These are phyloP conservation scores for Pyracantha coccinea DNA, from an alignment of 331 rosid species.

Conservation along the genomic window DNA sequence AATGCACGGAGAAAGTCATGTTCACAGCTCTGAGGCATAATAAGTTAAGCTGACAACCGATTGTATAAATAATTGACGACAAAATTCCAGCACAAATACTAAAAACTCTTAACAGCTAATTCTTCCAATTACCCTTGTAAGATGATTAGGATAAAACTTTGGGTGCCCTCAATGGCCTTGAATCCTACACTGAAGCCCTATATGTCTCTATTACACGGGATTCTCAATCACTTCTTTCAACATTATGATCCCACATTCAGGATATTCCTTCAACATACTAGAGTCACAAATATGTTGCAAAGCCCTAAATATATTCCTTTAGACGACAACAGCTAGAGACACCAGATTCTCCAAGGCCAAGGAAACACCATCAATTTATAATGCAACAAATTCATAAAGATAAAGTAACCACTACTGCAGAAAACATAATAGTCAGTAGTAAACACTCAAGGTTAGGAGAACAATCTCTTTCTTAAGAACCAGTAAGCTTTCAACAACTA, in stretches of 20 bases:
- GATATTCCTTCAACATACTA: neutral
- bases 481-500: neutral
- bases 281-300: neutral
- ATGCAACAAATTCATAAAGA: neutral
- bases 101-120: neutral
- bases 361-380: neutral
- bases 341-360: neutral
- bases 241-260: neutral
- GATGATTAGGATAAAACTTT: too few species aligned
- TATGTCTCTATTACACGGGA: neutral
- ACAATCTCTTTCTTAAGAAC: neutral
- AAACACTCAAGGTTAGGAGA: neutral
- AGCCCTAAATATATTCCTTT: neutral
- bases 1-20: neutral
- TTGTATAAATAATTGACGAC: neutral
- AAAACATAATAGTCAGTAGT: neutral
- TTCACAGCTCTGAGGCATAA: neutral
- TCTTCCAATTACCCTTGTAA: neutral
- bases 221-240: neutral
- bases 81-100: neutral
- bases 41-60: neutral
- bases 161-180: neutral
- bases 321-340: neutral
- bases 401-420: neutral
- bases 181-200: neutral